Percentiles rank a stretch among this genome's conserved stretches.
These are phyloP conservation scores for Macadamia integrifolia DNA, from an alignment of 164 flowering plant species.

Conservation along the genomic window DNA sequence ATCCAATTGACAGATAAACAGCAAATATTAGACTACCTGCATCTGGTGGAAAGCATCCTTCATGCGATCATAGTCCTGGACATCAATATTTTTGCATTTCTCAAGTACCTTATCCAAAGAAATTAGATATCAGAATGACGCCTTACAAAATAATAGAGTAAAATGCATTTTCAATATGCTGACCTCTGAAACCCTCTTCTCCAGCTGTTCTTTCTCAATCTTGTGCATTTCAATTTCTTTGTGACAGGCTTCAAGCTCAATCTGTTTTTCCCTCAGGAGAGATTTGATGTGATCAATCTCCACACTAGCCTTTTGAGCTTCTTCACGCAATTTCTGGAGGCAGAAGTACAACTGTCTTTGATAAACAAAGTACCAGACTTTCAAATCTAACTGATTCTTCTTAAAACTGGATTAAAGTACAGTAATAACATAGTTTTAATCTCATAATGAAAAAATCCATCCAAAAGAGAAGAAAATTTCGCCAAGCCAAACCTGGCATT, in stretches of 20 bases:
- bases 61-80: slow-evolving; percentile 58
- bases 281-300: slow-evolving; percentile 42
- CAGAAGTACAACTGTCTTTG: not conserved
- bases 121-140: slow-evolving; percentile 9
- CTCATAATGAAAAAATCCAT: not conserved
- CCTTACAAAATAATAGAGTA: not conserved
- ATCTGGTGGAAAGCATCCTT: slow-evolving; percentile 43
- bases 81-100: slow-evolving; percentile 46
- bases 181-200: slow-evolving; percentile 61
- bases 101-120: slow-evolving; percentile 44
- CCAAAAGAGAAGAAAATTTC: not conserved
- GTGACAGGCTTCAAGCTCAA: slow-evolving; percentile 44
- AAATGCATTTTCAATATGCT: not conserved
- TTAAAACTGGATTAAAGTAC: not conserved
- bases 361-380: not conserved
- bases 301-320: slow-evolving; percentile 34
- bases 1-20: no score
- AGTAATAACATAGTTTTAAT: not conserved
- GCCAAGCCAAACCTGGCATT: slow-evolving; percentile 65
- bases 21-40: slow-evolving; percentile 37
- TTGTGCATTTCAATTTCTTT: slow-evolving; percentile 53
- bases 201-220: slow-evolving; percentile 42
- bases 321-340: slow-evolving; percentile 69
- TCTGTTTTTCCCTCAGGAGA: slow-evolving; percentile 42
- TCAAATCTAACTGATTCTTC: not conserved